Percentiles rank a stretch among this genome's conserved stretches.
Evolutionary conservation across 805 yeast species (phyloP).

Genomic region (Cyberlindnera mississippiensis): DNA sequence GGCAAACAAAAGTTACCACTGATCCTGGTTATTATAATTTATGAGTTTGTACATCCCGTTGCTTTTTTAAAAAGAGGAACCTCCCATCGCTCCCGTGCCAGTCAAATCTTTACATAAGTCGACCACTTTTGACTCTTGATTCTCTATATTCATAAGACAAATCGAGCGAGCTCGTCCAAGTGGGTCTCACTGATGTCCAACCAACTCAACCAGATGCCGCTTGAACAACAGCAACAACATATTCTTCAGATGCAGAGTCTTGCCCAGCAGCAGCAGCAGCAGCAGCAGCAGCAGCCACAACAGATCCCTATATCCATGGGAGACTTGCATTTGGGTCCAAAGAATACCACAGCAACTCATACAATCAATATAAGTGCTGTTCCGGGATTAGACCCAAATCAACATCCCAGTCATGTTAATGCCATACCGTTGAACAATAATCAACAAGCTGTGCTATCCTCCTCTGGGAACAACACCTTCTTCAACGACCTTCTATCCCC

Average conservation of each 20-base stretch:
- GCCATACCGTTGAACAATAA: not conserved
- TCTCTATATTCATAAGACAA: too few species aligned
- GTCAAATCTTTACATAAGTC: too few species aligned
- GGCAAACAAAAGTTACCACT: too few species aligned
- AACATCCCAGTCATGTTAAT: not conserved
- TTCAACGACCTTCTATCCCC: conserved; percentile 37
- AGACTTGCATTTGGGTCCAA: too few species aligned
- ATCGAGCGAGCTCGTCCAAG: too few species aligned
- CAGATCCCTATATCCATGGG: too few species aligned
- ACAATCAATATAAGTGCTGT: not conserved
- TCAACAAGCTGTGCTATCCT: not conserved
- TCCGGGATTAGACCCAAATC: not conserved
- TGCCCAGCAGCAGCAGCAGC: conserved; percentile 9
- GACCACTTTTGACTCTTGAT: too few species aligned
- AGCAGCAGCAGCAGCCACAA: conserved; percentile 2
- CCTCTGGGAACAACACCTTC: conserved; percentile 13
- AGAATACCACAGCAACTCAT: not conserved
- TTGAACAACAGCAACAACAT: conserved; percentile 12
- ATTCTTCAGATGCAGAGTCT: conserved; percentile 10
- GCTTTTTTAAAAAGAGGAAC: too few species aligned
- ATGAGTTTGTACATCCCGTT: too few species aligned
- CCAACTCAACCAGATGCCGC: conserved; percentile 6
- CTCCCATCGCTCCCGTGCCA: too few species aligned
- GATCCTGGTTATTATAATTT: too few species aligned
- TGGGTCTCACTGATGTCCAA: too few species aligned